Conservation (phyloP, 495 filamentous ascomycete genomes). For the Penicillium nucicola region DNA sequence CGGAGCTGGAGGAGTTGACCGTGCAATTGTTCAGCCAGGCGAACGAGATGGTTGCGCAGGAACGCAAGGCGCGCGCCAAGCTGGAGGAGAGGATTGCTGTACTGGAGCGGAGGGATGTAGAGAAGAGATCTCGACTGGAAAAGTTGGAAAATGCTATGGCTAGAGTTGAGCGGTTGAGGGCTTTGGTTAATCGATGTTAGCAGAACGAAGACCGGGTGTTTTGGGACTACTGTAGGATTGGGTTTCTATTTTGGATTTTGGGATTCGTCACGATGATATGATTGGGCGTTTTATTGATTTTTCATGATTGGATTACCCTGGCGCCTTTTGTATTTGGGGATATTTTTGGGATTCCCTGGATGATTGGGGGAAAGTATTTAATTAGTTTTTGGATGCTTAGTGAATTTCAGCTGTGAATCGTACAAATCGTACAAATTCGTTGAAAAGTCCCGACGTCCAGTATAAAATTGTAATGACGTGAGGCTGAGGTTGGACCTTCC, state of each 20-base stretch:
- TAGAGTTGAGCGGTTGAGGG: slow-evolving; percentile 69
- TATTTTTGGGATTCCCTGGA: slow-evolving; percentile 12
- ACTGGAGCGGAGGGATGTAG: slow-evolving; percentile 65
- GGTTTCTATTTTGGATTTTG: slow-evolving; percentile 2
- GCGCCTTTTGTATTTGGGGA: slow-evolving; percentile 5
- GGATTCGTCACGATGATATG: slow-evolving; percentile 23
- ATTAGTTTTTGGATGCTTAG: neutral
- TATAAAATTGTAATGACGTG: neutral
- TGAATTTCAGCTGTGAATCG: neutral
- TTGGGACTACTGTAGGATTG: too few relatives aligned
- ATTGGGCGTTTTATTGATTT: slow-evolving; percentile 14
- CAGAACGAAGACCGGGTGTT: neutral
- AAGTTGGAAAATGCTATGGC: slow-evolving; percentile 74
- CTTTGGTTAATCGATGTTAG: slow-evolving; percentile 61
- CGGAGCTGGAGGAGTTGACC: slow-evolving; percentile 86
- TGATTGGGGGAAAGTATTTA: neutral
- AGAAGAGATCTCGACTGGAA: slow-evolving; percentile 70
- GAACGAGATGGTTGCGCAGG: slow-evolving; percentile 94
- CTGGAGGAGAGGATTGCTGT: slow-evolving; percentile 73
- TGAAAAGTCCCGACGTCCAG: neutral
- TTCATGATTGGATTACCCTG: slow-evolving; percentile 5
- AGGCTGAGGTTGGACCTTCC: slow-evolving; percentile 24
- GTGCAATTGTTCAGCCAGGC: slow-evolving; percentile 86
- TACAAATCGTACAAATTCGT: neutral
- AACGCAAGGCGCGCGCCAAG: slow-evolving; percentile 73